phyloP scores from a whole-genome alignment of 441 rosid species.

The Capsella rubella region DNA sequence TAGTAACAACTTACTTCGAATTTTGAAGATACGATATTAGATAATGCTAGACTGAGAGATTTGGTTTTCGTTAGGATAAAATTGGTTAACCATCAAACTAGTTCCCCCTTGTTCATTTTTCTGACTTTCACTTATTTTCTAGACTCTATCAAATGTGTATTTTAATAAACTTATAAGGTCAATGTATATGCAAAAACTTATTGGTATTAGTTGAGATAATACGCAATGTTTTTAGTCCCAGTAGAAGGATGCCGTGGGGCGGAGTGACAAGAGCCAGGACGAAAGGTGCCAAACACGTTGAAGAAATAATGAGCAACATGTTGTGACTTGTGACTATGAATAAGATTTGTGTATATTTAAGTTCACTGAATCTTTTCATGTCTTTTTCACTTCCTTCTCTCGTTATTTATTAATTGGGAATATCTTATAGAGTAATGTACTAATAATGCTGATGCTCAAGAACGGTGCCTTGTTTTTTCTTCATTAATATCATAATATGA shows the following conservation, averaged over 20 bases:
- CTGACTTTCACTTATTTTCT: slow-evolving; percentile 12
- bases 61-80: slow-evolving; percentile 15
- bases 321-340: slow-evolving; percentile 8
- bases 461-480: too few relatives aligned
- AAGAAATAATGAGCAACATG: slow-evolving; percentile 34
- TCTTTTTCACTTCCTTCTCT: not conserved
- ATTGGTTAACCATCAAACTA: slow-evolving; percentile 28
- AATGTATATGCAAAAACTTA: too few relatives aligned
- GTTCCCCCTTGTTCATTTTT: not conserved
- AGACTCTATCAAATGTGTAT: not conserved
- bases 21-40: not conserved
- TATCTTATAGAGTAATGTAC: too few relatives aligned
- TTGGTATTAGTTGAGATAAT: too few relatives aligned
- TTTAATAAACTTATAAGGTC: too few relatives aligned
- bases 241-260: not conserved
- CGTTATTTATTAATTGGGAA: not conserved
- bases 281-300: slow-evolving; percentile 41
- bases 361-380: slow-evolving; percentile 11
- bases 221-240: too few relatives aligned
- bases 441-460: too few relatives aligned
- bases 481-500: too few relatives aligned
- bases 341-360: not conserved
- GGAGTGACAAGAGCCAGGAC: not conserved
- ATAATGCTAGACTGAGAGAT: slow-evolving; percentile 4
- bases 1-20: not conserved